Percentiles rank a stretch among this genome's conserved stretches.
Conservation (phyloP, 73 alveolate genomes). For the Halteria grandinella region DNA sequence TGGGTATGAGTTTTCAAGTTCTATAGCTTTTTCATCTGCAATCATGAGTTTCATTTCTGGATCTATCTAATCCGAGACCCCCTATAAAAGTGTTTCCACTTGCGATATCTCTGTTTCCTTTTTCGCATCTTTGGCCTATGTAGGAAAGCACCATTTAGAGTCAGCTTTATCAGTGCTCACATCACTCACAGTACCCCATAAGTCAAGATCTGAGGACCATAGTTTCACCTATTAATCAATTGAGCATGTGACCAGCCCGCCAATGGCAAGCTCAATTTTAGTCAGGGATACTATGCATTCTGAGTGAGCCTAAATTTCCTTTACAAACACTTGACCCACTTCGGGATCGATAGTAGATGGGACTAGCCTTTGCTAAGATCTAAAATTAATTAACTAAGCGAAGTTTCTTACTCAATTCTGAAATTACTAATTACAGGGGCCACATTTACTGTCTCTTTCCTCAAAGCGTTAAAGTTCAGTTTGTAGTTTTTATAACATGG, state of each 20-base stretch:
- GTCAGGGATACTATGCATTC: constrained; percentile 45
- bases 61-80: no score
- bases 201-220: constrained; percentile 59
- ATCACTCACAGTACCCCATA: constrained; percentile 46
- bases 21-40: neutral
- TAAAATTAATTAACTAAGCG: no score
- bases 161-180: constrained; percentile 7
- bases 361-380: constrained; percentile 28
- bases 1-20: no score
- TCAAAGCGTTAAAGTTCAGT: constrained; percentile 47
- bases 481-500: constrained; percentile 20
- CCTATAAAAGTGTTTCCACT: constrained; percentile 16
- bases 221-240: constrained; percentile 65
- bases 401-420: neutral
- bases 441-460: constrained; percentile 75
- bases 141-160: constrained; percentile 42
- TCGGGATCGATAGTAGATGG: constrained; percentile 55
- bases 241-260: constrained; percentile 67
- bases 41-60: no score
- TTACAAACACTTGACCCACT: constrained; percentile 40
- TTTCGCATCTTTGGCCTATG: constrained; percentile 15
- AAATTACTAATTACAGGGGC: constrained; percentile 31
- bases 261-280: constrained; percentile 47
- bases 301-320: constrained; percentile 75
- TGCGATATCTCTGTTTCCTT: constrained; percentile 20